Conservation (phyloP, 2,329 filamentous ascomycete genomes). For the Trichoderma atroviride region DNA sequence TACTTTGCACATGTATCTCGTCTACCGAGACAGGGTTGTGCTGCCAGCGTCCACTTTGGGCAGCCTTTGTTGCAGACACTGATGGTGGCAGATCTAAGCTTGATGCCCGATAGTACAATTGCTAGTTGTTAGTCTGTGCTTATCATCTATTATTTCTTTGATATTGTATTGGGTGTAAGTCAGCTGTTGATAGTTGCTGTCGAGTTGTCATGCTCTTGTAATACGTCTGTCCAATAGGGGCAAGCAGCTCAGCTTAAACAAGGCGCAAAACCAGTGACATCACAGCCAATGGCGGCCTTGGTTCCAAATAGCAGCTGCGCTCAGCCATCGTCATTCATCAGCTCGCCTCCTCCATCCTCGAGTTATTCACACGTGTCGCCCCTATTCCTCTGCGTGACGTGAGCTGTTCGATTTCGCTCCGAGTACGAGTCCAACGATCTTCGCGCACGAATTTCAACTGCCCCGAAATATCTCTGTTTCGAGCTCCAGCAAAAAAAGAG, state of each 20-base stretch:
- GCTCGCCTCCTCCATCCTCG: not conserved
- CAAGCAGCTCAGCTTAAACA: not conserved
- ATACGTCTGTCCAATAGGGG: not conserved
- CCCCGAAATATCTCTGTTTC: not conserved
- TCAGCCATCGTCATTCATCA: not conserved
- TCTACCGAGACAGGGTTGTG: not conserved
- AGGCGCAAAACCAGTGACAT: slow-evolving; percentile 10
- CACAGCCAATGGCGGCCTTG: slow-evolving; percentile 7
- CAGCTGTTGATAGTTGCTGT: not conserved
- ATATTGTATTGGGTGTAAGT: not conserved
- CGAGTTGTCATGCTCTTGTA: not conserved
- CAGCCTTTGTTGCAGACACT: not conserved
- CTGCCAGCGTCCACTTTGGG: slow-evolving; percentile 5
- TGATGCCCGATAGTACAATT: not conserved
- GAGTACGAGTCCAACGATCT: slow-evolving; percentile 19
- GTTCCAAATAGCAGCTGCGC: not conserved
- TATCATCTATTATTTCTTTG: not conserved
- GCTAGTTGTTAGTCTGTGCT: not conserved
- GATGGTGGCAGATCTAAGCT: slow-evolving; percentile 1
- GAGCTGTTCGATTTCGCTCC: slow-evolving; percentile 16
- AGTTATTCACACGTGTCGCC: not conserved
- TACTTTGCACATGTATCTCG: not conserved
- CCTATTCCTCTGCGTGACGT: slow-evolving; percentile 19
- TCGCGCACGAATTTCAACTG: not conserved
- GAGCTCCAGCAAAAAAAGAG: not conserved